Evolutionary conservation across 176 grass and related monocot species (phyloP).

Genomic region (Oryza meridionalis): DNA sequence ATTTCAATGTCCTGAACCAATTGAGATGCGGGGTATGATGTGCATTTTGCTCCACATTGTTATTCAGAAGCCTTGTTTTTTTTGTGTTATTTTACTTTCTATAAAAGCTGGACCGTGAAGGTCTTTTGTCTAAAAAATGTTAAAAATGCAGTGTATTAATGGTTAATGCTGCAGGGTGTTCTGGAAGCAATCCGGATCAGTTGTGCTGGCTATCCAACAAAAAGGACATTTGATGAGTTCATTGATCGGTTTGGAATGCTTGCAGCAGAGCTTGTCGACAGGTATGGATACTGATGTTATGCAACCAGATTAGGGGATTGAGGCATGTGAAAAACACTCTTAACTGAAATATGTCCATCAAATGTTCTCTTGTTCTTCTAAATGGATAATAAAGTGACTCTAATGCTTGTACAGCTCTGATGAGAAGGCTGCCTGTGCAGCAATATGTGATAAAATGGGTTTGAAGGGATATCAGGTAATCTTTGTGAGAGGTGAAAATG

Average conservation of each 20-base stretch:
- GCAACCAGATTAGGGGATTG: conserved; percentile 16
- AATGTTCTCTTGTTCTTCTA: conserved; percentile 3
- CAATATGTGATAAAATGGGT: conserved; percentile 87
- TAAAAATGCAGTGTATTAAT: conserved; percentile 1
- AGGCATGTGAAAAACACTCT: not conserved
- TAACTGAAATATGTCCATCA: conserved; percentile 25
- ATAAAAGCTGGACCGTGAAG: not conserved
- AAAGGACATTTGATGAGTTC: conserved; percentile 91
- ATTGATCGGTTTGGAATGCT: conserved; percentile 94
- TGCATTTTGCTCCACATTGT: not conserved
- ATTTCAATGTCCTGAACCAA: conserved; percentile 84
- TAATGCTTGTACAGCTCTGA: conserved; percentile 64
- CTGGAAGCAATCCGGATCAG: conserved; percentile 96
- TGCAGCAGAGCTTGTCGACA: conserved; percentile 71
- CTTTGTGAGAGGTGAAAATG: conserved; percentile 44
- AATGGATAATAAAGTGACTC: conserved; percentile 1
- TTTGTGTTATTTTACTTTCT: conserved; percentile 6
- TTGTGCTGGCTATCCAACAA: conserved; percentile 96
- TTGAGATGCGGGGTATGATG: conserved; percentile 90
- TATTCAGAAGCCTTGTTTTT: not conserved
- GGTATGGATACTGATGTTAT: conserved; percentile 54
- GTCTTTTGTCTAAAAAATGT: not conserved
- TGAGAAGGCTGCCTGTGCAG: conserved; percentile 74
- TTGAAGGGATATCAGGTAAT: conserved; percentile 94
- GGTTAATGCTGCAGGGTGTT: conserved; percentile 66